A percentile compares a stretch with the other conserved stretches of the same genome.
Conservation (phyloP, 371 early-diverging fungal genomes). For the Apophysomyces trapeziformis region DNA sequence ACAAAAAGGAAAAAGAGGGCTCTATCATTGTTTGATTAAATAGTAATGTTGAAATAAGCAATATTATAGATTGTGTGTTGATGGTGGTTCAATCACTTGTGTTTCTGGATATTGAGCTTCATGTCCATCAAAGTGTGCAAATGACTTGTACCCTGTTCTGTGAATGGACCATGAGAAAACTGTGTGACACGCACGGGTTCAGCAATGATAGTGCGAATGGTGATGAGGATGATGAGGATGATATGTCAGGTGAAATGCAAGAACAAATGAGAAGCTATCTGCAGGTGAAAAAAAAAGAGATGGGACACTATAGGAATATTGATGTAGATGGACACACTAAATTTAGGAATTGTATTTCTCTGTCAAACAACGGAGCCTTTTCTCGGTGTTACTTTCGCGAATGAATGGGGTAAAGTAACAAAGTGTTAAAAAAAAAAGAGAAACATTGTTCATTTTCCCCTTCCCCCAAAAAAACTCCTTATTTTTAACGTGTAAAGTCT, state of each 20-base stretch:
- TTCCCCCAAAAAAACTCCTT: not conserved
- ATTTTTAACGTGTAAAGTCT: not conserved
- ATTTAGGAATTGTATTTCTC: slow-evolving; percentile 14
- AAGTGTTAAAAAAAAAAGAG: not conserved
- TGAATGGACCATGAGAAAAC: slow-evolving; percentile 7
- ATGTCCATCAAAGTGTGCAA: slow-evolving; percentile 1
- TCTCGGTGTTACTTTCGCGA: slow-evolving; percentile 8
- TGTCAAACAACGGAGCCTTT: slow-evolving; percentile 13
- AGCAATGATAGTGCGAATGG: not conserved
- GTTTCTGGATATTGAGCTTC: slow-evolving; percentile 12
- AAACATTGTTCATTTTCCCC: not conserved
- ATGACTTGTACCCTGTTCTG: slow-evolving; percentile 11
- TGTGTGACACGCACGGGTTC: slow-evolving; percentile 5
- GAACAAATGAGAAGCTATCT: slow-evolving; percentile 3
- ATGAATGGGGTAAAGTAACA: slow-evolving; percentile 10
- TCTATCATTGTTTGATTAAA: not conserved
- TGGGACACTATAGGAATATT: slow-evolving; percentile 3
- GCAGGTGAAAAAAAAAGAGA: slow-evolving; percentile 11
- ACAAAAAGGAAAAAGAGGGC: not conserved
- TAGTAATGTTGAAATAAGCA: not conserved
- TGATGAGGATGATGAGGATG: not conserved
- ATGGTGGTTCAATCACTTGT: slow-evolving; percentile 11
- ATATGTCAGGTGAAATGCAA: slow-evolving; percentile 10
- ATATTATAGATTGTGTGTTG: not conserved
- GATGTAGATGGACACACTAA: slow-evolving; percentile 3